These are phyloP conservation scores for Pseudopyricularia javanii DNA, from an alignment of 2,329 filamentous ascomycete genomes.

Conservation along the genomic window DNA sequence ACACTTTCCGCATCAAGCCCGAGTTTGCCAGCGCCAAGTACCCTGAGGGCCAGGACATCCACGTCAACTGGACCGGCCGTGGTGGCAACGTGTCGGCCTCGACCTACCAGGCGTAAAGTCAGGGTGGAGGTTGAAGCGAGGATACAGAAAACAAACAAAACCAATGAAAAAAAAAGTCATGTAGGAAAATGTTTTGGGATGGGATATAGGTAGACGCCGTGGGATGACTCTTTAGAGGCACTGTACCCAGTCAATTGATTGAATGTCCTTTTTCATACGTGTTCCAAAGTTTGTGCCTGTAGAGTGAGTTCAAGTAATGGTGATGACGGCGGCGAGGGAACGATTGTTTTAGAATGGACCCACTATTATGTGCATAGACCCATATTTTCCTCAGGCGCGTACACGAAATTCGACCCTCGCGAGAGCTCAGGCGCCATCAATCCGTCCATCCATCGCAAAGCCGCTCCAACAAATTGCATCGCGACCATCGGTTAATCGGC, in stretches of 20 bases:
- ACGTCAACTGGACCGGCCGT: slow-evolving; percentile 99
- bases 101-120: slow-evolving; percentile 82
- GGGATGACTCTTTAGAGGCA: neutral
- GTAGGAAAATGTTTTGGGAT: slow-evolving; percentile 5
- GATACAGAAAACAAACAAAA: neutral
- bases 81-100: slow-evolving; percentile 95
- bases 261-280: neutral
- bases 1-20: slow-evolving; percentile 83
- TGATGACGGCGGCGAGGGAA: neutral
- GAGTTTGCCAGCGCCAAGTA: slow-evolving; percentile 68
- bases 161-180: neutral
- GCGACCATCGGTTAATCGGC: neutral
- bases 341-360: neutral
- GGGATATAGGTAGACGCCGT: neutral
- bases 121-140: neutral
- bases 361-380: neutral
- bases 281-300: neutral
- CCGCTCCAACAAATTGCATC: neutral
- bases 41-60: slow-evolving; percentile 75
- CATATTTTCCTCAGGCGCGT: neutral
- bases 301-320: neutral
- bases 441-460: neutral
- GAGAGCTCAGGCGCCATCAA: neutral
- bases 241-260: neutral
- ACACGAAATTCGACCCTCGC: neutral